Base-by-base conservation (phyloP, 2,329 filamentous ascomycete genomes). In the Tolypocladium cylindrosporum region DNA sequence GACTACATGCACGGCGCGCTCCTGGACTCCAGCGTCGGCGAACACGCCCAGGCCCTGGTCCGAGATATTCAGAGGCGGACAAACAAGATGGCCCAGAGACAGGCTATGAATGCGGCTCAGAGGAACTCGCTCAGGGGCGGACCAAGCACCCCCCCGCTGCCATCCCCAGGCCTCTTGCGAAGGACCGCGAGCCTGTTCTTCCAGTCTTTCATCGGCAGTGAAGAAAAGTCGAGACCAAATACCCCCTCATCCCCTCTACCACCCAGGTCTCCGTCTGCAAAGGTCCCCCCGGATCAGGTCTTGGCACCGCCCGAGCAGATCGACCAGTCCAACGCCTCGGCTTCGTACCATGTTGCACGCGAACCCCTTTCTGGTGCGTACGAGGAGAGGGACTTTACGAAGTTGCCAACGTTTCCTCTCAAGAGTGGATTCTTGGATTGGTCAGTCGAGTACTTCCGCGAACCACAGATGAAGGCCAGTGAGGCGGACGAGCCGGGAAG, bases 371-470 rank as follows among this genome's bases (percentile, higher is more conserved):
- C 91, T 4, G 87, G 89, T 13, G 83, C 86, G 0, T 96, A 89
- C 67, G 76, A 83, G 62, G 77, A 84, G 55, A 83, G 87, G 59
- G 80, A 86, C 60, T 70, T 83, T 37, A 77, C 79, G 1, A 76
- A 83, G 56, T 65, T 77, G 11, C 87, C 89, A 1, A 73, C 72
- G 14, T 80, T 97, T 36, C 94, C 94, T 1, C 72, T 99, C 21
- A 82, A 82, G 60, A 96, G 91, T 69, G 86, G 82, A 10, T 96
- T 97, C 72, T 80, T 96, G 61, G 90, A 96, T 62, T 99, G 93
- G 92, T 96, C 92, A 4, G 91, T 94, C 51, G 93, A 93, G 72
- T 97, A 99, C 71, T 99, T 97, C 79, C 90, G 92, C 37, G 92
- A 97, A 71, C 94, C 94, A 39, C 94, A 99, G 73, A 97, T 99